Conservation (phyloP, 305 asterid genomes). For the Salvia sclarea region DNA sequence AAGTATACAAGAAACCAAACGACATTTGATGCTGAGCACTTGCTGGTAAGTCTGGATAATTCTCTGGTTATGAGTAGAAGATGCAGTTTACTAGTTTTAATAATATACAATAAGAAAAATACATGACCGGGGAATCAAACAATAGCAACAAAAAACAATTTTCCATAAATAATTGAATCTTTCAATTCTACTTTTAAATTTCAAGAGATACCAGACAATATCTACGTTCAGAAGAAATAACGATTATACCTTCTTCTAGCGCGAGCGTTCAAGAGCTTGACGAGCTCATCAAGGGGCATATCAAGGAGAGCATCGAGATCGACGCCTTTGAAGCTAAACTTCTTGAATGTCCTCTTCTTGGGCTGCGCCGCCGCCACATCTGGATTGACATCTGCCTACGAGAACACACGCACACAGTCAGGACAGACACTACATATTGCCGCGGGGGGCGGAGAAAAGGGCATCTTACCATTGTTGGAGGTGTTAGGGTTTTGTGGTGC, state of each 20-base stretch:
- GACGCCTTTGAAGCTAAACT: slow-evolving; percentile 84
- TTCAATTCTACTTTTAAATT: neutral
- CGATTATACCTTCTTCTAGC: slow-evolving; percentile 73
- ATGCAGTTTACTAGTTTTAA: no score
- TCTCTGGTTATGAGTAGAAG: no score
- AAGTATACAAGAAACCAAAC: neutral
- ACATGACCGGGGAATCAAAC: neutral
- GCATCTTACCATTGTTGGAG: slow-evolving; percentile 32
- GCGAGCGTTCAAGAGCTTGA: slow-evolving; percentile 71
- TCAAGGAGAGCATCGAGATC: slow-evolving; percentile 93
- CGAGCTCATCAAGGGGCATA: slow-evolving; percentile 80
- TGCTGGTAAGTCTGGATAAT: no score
- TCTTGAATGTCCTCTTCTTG: slow-evolving; percentile 90
- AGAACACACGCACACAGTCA: slow-evolving; percentile 1
- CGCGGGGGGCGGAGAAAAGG: neutral
- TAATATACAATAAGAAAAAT: neutral
- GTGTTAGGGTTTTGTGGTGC: slow-evolving; percentile 27
- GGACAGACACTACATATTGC: neutral
- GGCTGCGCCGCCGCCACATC: slow-evolving; percentile 54
- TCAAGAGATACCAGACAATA: neutral
- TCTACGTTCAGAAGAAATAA: neutral
- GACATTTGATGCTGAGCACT: neutral
- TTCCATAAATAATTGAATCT: neutral
- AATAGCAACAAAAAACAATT: neutral
- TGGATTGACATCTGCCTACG: slow-evolving; percentile 58